Evolutionary conservation across 257 asterid species (phyloP), one percentile per base, ranked within the genome.

Genomic region (Solanum verrucosum): DNA sequence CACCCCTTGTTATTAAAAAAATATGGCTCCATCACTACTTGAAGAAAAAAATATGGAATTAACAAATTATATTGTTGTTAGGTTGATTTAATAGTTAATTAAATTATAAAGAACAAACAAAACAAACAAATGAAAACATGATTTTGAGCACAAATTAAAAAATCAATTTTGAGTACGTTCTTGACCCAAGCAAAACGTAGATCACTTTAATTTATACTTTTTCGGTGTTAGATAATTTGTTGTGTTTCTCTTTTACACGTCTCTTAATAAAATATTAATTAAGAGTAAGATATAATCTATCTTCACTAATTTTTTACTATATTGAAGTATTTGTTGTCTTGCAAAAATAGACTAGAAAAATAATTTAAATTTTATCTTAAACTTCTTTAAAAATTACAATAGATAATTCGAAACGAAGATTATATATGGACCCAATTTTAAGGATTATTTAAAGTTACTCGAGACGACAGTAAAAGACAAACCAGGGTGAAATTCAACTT

Each of bases 401-500:
- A 68, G 5, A 68, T 68, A 68, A 68, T 68, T 13, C 1, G 3
- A 29, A 3, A 29, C 3, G 1, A 3, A 11, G 2, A 29, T 68
- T 15, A 9, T 1, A 12, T 44, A 7, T 14, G 16, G 15, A 44
- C 4, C 38, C n/a, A 5, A 44, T 27, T 27, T 79, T 10, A 21
- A 44, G 9, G 23, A 52, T 44, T 20, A 44, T 27, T 81, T 16
- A 49, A 49, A 82, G 21, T 27, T 49, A 44, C 29, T 49, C 2
- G 86, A 82, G 86, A 63, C 70, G 86, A 82, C 86, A 82, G 70
- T 49, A 49, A 82, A 82, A 82, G 86, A 82, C 86, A 82, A 82
- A 82, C 3, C 1, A 16, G 44, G 86, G 70, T 49, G 9, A 49
- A 18, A 49, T 18, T 46, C 85, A 29, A 82, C 12, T 44, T 9